Conservation (phyloP, 768 basidiomycete species). For the Kondoa malvinella region DNA sequence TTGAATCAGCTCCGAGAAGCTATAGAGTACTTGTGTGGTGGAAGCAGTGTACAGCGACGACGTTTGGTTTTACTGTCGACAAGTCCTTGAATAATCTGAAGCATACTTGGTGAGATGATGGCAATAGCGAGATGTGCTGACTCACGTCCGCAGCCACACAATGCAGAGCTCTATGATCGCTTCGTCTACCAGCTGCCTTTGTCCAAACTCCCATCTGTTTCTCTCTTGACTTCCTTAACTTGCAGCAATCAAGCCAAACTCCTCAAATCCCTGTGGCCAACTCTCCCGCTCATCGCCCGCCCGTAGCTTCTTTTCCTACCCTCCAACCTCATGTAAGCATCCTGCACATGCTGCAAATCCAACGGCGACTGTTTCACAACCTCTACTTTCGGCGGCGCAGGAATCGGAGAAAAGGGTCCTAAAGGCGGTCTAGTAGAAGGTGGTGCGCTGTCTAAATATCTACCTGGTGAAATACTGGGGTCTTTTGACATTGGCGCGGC, state of each 20-base stretch:
- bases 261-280: background rate
- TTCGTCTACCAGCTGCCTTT: too few relatives aligned
- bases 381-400: background rate
- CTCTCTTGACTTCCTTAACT: background rate
- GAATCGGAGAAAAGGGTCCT: background rate
- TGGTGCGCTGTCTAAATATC: background rate
- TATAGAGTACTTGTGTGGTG: too few relatives aligned
- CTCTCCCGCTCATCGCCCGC: background rate
- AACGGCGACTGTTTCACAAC: background rate
- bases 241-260: background rate
- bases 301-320: background rate
- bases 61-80: too few relatives aligned
- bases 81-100: too few relatives aligned
- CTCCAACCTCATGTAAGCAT: background rate
- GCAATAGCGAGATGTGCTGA: too few relatives aligned
- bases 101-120: too few relatives aligned
- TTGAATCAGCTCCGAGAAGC: too few relatives aligned
- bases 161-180: too few relatives aligned
- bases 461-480: too few relatives aligned
- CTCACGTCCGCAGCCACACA: too few relatives aligned
- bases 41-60: too few relatives aligned
- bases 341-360: background rate
- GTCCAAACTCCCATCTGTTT: too few relatives aligned
- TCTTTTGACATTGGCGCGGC: background rate
- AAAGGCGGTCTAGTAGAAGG: background rate